Percentiles rank a stretch among this genome's conserved stretches.
These are phyloP conservation scores for Fusarium oligoseptatum DNA, from an alignment of 2,329 filamentous ascomycete genomes.

Conservation along the genomic window DNA sequence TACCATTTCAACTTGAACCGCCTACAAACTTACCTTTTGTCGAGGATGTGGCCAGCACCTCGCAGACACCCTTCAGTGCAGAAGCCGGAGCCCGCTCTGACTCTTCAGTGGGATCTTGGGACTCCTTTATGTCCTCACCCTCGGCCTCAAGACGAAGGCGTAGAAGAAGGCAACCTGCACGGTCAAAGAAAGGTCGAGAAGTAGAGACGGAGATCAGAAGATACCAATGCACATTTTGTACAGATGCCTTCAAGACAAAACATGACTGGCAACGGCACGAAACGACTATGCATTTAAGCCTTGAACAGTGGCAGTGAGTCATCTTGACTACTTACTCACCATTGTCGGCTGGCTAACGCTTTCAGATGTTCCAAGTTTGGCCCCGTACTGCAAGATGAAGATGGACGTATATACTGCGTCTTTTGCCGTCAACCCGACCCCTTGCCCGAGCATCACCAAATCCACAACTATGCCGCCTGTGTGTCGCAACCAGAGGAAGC, in stretches of 20 bases:
- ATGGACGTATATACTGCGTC: background rate
- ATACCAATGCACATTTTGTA: slow-evolving; percentile 29
- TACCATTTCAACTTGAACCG: background rate
- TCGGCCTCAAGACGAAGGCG: background rate
- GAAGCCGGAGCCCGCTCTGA: background rate
- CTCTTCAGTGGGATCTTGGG: background rate
- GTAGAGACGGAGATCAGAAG: slow-evolving; percentile 1
- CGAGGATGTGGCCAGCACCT: background rate
- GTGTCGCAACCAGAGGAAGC: background rate
- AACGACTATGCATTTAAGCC: background rate
- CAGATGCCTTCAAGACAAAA: slow-evolving; percentile 25
- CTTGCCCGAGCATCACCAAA: background rate
- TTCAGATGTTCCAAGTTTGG: background rate
- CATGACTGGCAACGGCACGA: slow-evolving; percentile 29
- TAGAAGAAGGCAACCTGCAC: background rate
- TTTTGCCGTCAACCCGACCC: background rate
- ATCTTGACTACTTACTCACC: too few relatives aligned
- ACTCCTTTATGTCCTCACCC: background rate
- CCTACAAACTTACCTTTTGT: background rate
- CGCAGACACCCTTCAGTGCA: background rate
- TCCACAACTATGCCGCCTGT: background rate
- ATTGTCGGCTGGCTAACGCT: background rate
- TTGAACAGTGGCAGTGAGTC: background rate
- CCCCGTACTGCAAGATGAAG: background rate
- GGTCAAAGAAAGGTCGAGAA: background rate